Evolutionary conservation across 2,329 filamentous ascomycete genomes (phyloP), one percentile per base, ranked within the genome.

Genomic region (Sodiomyces alkalinus): DNA sequence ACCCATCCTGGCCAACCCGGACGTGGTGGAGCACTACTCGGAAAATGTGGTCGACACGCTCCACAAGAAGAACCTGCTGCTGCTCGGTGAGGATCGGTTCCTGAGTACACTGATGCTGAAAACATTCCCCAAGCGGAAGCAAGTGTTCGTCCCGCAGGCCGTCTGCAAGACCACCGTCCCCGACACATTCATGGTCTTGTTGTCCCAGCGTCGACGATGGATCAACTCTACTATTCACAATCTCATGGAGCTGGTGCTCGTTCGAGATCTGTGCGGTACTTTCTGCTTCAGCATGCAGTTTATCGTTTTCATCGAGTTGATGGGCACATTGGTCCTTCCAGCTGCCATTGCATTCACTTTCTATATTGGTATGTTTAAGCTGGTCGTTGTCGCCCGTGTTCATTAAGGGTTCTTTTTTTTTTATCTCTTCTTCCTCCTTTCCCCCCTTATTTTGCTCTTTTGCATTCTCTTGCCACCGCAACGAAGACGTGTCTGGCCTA

Each of bases 251-350:
- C 71, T 98, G 34, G 75, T 96, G 29, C 70, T 98, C 19, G 92
- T 98, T 24, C 74, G 86, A 39, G 90, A 98, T 60, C 70, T 98
- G 11, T 98, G 90, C 48, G 90, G 90, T 40, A 98, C 90, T 3
- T 98, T 98, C 62, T 98, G 92, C 64, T 98, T 98, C 64, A 93
- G 83, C 54, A 98, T 98, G 90, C 90, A 98, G 56, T 98, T 98
- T 49, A 78, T 98, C 39, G 79, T 98, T 37, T 92, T 86, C 50
- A 80, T 98, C 46, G 90, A 98, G 56, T 65, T 98, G 31, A 69
- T 96, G 31, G 90, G 90, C 43, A 98, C 92, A 2, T 64, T 98
- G 30, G 90, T 98, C 8, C 66, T 98, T 14, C 90, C 90, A 3
- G 92, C 90, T 26, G 92, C 92, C 40, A 96, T 98, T 49, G 78